Evolutionary conservation across 805 yeast species (phyloP).

Genomic region (Starmerella kuoi): DNA sequence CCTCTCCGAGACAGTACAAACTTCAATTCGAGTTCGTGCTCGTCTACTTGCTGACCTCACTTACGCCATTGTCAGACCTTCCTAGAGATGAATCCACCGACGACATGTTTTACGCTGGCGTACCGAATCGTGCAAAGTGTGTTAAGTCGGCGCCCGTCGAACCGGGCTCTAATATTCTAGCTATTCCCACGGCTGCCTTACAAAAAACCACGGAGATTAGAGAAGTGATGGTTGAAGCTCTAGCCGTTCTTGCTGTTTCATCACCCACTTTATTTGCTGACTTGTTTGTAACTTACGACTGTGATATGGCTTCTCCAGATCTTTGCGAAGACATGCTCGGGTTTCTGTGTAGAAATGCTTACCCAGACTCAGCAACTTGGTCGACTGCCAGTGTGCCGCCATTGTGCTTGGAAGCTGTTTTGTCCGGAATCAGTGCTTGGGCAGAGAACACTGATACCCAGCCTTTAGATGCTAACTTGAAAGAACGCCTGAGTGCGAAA

Average conservation of each 20-base stretch:
- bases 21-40: slow-evolving; percentile 59
- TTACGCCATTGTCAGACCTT: slow-evolving; percentile 30
- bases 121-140: slow-evolving; percentile 35
- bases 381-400: slow-evolving; percentile 88
- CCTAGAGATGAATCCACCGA: slow-evolving; percentile 32
- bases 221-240: slow-evolving; percentile 72
- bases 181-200: slow-evolving; percentile 18
- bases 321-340: slow-evolving; percentile 55
- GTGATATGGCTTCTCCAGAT: slow-evolving; percentile 79
- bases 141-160: slow-evolving; percentile 39
- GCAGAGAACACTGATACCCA: slow-evolving; percentile 1
- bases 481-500: background rate
- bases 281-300: slow-evolving; percentile 73
- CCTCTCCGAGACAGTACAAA: slow-evolving; percentile 53
- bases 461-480: background rate
- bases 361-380: slow-evolving; percentile 70
- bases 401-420: slow-evolving; percentile 75
- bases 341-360: slow-evolving; percentile 60
- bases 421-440: slow-evolving; percentile 45
- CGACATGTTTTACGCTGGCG: slow-evolving; percentile 31
- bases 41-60: slow-evolving; percentile 30
- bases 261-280: slow-evolving; percentile 59
- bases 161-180: slow-evolving; percentile 22
- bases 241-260: slow-evolving; percentile 49
- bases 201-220: slow-evolving; percentile 34